Percentiles rank a stretch among this genome's conserved stretches.
These are phyloP conservation scores for Apiospora pterosperma DNA, from an alignment of 2,329 filamentous ascomycete species.

Conservation along the genomic window DNA sequence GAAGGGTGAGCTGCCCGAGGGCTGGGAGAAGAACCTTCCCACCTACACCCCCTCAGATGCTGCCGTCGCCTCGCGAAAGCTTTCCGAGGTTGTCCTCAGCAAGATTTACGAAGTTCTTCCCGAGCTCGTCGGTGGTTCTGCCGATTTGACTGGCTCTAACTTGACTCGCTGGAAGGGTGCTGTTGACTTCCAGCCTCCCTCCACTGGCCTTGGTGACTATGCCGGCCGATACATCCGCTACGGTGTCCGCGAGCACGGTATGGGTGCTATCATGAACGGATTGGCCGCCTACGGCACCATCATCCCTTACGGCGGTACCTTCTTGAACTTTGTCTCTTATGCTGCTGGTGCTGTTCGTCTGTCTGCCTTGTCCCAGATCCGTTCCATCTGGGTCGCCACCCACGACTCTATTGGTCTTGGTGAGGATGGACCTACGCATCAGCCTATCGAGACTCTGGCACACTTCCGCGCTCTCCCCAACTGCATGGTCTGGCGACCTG, in stretches of 20 bases:
- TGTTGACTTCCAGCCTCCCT: conserved; percentile 93
- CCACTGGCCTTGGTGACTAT: conserved; percentile 83
- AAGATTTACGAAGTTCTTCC: conserved; percentile 81
- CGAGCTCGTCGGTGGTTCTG: conserved; percentile 92
- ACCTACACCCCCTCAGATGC: conserved; percentile 83
- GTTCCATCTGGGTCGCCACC: conserved; percentile 92
- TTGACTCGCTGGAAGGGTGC: conserved; percentile 97
- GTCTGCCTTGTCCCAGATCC: conserved; percentile 85
- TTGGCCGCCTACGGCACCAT: conserved; percentile 92
- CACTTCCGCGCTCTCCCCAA: conserved; percentile 99
- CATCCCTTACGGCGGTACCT: conserved; percentile 91
- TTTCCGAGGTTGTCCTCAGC: conserved; percentile 89
- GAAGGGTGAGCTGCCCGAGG: conserved; percentile 80
- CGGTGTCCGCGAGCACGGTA: conserved; percentile 87
- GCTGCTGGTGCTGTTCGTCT: conserved; percentile 93
- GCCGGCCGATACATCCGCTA: conserved; percentile 88
- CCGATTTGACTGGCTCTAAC: conserved; percentile 97
- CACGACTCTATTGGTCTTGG: conserved; percentile 99
- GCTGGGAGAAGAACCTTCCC: conserved; percentile 93
- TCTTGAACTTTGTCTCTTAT: conserved; percentile 99
- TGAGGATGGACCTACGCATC: conserved; percentile 97
- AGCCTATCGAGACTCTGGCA: conserved; percentile 96
- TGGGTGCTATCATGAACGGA: conserved; percentile 94
- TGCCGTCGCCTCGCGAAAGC: conserved; percentile 89
- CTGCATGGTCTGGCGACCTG: conserved; percentile 99